phyloP scores from a whole-genome alignment of 73 alveolate genomes.

The Urostyla sp. region DNA sequence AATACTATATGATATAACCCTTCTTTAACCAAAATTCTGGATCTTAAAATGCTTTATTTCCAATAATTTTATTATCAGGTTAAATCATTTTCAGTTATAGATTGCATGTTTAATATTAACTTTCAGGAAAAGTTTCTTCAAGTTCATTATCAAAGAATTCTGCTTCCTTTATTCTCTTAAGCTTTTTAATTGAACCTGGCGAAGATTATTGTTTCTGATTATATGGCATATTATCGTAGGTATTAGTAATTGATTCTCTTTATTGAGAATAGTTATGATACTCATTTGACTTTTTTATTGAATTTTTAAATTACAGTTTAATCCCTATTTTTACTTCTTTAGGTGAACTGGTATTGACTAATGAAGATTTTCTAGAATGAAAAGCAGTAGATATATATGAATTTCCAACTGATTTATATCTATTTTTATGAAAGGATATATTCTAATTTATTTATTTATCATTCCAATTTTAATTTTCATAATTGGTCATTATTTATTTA shows the following conservation, averaged over 20 bases:
- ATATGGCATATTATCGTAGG: neutral
- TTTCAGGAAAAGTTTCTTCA: neutral
- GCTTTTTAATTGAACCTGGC: neutral
- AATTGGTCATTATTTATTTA: too few species aligned
- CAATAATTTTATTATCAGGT: slow-evolving; percentile 29
- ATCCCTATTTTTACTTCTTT: too few species aligned
- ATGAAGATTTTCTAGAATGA: too few species aligned
- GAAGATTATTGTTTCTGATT: too few species aligned
- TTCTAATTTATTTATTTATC: too few species aligned
- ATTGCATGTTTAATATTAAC: slow-evolving; percentile 2
- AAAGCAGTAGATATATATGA: too few species aligned
- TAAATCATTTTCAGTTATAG: neutral
- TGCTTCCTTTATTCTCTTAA: neutral
- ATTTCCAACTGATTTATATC: too few species aligned
- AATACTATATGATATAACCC: slow-evolving; percentile 17
- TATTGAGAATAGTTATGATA: neutral
- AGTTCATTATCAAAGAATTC: slow-evolving; percentile 20
- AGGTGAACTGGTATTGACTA: too few species aligned
- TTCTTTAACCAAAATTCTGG: slow-evolving; percentile 42
- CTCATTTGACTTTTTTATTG: neutral
- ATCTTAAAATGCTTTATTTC: slow-evolving; percentile 12
- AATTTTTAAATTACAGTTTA: neutral
- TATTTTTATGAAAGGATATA: too few species aligned
- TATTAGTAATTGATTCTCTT: neutral
- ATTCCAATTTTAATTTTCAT: too few species aligned